Evolutionary conservation across 2,329 filamentous ascomycete genomes (phyloP).

Genomic region (Magnaporthiopsis incrustans): DNA sequence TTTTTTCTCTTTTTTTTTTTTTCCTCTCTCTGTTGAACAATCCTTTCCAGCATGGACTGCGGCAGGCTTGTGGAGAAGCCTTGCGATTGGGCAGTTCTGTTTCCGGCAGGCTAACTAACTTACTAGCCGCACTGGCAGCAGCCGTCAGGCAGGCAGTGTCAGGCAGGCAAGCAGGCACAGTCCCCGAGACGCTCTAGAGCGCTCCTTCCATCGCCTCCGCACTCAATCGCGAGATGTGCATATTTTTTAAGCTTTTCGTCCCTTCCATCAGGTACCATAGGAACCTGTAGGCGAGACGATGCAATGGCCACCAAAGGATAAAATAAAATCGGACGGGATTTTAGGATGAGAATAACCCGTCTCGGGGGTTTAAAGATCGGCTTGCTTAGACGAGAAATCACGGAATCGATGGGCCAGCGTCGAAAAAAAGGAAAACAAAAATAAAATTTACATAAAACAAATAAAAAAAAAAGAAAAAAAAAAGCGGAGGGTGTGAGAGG

Average conservation of each 20-base stretch:
- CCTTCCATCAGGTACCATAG: neutral
- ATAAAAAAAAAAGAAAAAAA: too few relatives aligned
- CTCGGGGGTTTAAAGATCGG: neutral
- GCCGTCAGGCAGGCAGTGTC: neutral
- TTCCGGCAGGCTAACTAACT: neutral
- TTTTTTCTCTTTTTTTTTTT: neutral
- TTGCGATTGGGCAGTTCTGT: neutral
- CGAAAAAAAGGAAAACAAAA: too few relatives aligned
- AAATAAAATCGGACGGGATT: neutral
- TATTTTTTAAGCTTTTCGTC: neutral
- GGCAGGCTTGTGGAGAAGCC: neutral
- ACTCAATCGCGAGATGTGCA: neutral
- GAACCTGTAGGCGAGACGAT: too few relatives aligned
- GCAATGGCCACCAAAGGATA: neutral
- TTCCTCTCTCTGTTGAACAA: too few relatives aligned
- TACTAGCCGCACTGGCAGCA: neutral
- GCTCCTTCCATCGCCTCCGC: neutral
- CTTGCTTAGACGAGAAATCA: neutral
- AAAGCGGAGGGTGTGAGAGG: too few relatives aligned
- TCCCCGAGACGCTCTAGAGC: neutral
- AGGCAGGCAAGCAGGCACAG: neutral
- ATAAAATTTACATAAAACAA: too few relatives aligned
- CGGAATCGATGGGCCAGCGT: too few relatives aligned
- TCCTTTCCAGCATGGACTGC: neutral
- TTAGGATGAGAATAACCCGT: neutral